These are phyloP conservation scores for Noccaea bulbosa DNA, from an alignment of 345 rosid species.

Conservation along the genomic window DNA sequence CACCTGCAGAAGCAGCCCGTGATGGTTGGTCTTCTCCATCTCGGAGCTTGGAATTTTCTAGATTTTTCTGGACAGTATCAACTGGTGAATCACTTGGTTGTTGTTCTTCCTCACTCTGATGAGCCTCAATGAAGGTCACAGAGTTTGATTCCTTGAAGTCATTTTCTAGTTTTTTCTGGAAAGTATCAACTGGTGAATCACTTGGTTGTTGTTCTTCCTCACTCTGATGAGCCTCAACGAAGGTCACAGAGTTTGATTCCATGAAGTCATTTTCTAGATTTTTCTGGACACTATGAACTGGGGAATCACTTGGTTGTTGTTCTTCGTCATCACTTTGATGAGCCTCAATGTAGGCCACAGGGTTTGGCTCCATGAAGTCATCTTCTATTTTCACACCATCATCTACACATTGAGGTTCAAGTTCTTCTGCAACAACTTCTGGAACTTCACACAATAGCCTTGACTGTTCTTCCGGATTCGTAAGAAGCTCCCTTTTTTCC, in stretches of 20 bases:
- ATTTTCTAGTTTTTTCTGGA: conserved; percentile 16
- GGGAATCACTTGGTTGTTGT: neutral
- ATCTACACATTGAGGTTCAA: conserved; percentile 49
- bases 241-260: neutral
- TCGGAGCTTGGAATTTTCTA: neutral
- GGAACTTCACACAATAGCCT: conserved; percentile 69
- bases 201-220: neutral
- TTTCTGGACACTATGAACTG: neutral
- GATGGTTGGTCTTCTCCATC: conserved; percentile 33
- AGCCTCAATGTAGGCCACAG: neutral
- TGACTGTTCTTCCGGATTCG: conserved; percentile 58
- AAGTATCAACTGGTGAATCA: too few species aligned
- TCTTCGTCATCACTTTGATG: conserved; percentile 12
- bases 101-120: conserved; percentile 16
- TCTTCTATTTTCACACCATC: conserved; percentile 31
- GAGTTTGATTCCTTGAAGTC: conserved; percentile 5
- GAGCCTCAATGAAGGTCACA: conserved; percentile 1
- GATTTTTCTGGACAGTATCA: conserved; percentile 6
- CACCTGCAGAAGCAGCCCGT: conserved; percentile 43
- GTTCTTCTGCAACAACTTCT: conserved; percentile 60
- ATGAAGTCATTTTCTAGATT: conserved; percentile 18
- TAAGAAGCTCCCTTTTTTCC: conserved; percentile 66
- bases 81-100: conserved; percentile 18
- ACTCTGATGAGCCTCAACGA: neutral
- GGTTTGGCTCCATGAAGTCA: neutral